Base-by-base conservation (phyloP, 2,329 filamentous ascomycete genomes). In the Colletotrichum incanum region DNA sequence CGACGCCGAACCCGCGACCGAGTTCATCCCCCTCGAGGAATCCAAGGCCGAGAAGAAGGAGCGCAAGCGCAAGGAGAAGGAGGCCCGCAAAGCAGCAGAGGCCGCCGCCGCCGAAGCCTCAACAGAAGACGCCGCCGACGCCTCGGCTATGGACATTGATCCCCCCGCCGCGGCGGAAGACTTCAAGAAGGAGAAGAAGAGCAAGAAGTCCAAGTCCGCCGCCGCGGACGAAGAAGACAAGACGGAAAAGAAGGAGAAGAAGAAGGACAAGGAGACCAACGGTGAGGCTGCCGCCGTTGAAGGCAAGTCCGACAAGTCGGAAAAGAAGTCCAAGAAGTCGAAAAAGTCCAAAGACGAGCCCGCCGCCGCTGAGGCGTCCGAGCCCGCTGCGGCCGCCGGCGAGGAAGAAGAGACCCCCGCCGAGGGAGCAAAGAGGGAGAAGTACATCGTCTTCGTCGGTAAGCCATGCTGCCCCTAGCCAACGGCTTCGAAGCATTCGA, bases 371-470 rank as follows among this genome's bases (percentile, higher is more conserved):
- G 18, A 62, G 56, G 43, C 59, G 16, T 34, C 31, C 31, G 28
- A 55, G 9, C 20, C 65, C 45, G 45, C 68, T 59, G 62, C 73
- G 37, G 61, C 71, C 49, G 66, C 50, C 34, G 39, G 23, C 34
- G 72, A 66, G 20, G 31, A 67, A 37, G 63, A 64, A 54, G 45
- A 69, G 54, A 39, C 67, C 9, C 28, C 43, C 39, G 68, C 59
- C 64, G 73, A 75, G 55, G 73, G 66, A 18, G 72, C 66, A 11
- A 86, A 85, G 73, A 86, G 86, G 71, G 80, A 85, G 20, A 88
- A 93, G 72, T 94, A 94, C 84, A 94, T 95, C 73, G 90, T 92
- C 77, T 96, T 96, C 83, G 91, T 96, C 75, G 92, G 90, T 90
- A 28, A 45, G 69, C 63, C 26, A 5, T 49, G n/a, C 23, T 23